Evolutionary conservation across 495 filamentous ascomycete species (phyloP).

Genomic region (Trichoderma parareesei): DNA sequence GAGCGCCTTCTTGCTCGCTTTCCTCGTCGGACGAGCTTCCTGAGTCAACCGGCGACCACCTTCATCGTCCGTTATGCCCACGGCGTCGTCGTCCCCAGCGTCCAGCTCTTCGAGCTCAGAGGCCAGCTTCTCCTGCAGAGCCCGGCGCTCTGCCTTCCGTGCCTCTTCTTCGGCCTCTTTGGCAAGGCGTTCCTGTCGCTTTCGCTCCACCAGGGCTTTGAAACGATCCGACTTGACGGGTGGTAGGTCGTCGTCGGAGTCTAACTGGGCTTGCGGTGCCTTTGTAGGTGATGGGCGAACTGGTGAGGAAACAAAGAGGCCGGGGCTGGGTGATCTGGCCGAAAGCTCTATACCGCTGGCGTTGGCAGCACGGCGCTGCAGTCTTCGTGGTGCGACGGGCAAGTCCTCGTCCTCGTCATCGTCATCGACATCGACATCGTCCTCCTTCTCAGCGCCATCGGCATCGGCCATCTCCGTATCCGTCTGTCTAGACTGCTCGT

Average conservation of each 20-base stretch:
- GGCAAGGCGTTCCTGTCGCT: constrained; percentile 59
- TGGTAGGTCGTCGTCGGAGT: constrained; percentile 42
- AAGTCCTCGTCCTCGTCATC: constrained; percentile 21
- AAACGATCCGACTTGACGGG: constrained; percentile 49
- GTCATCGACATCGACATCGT: constrained; percentile 21
- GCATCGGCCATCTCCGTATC: constrained; percentile 19
- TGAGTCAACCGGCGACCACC: constrained; percentile 54
- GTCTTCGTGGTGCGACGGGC: constrained; percentile 21
- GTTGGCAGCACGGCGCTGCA: constrained; percentile 19
- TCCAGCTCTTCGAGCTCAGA: constrained; percentile 9
- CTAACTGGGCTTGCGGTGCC: constrained; percentile 12
- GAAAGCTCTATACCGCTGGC: not conserved
- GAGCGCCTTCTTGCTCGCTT: constrained; percentile 92
- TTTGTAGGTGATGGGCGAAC: constrained; percentile 18
- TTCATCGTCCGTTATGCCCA: constrained; percentile 45
- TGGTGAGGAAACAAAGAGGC: constrained; percentile 35
- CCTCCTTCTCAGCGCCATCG: constrained; percentile 17
- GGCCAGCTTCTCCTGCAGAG: constrained; percentile 24
- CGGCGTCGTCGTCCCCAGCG: constrained; percentile 24
- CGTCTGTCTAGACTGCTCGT: constrained; percentile 11
- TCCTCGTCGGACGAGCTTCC: constrained; percentile 59
- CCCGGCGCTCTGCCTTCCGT: constrained; percentile 42
- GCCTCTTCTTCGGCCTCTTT: constrained; percentile 49
- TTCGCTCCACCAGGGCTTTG: constrained; percentile 59
- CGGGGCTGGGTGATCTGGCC: not conserved